Percentiles rank a stretch among this genome's conserved stretches.
Evolutionary conservation across 2,329 filamentous ascomycete species (phyloP).

Genomic region (Kalaharituber pfeilii): DNA sequence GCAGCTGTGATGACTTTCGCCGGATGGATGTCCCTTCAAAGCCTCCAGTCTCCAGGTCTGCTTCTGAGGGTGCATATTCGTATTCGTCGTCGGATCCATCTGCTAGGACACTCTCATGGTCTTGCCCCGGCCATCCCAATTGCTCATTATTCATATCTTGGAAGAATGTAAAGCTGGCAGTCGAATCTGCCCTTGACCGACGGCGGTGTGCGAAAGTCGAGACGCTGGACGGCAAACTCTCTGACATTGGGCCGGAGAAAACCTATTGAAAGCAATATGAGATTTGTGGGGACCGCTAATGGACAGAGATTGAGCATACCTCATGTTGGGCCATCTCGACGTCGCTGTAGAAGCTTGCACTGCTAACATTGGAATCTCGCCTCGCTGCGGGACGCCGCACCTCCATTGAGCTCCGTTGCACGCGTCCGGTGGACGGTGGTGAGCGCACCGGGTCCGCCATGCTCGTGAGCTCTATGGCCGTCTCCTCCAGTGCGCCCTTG

Average conservation of each 20-base stretch:
- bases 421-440: neutral
- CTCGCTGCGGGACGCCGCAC: neutral
- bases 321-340: conserved; percentile 99
- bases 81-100: conserved; percentile 31
- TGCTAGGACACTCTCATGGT: conserved; percentile 29
- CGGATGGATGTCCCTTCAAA: conserved; percentile 32
- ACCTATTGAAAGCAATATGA: conserved; percentile 28
- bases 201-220: conserved; percentile 83
- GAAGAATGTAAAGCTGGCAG: conserved; percentile 77
- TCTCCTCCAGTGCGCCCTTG: no score
- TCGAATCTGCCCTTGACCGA: conserved; percentile 56
- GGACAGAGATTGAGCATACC: conserved; percentile 33
- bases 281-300: conserved; percentile 13
- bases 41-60: conserved; percentile 28
- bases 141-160: conserved; percentile 50
- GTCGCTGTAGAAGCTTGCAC: conserved; percentile 70
- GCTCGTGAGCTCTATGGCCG: no score
- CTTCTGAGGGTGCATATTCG: conserved; percentile 30
- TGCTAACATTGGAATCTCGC: conserved; percentile 52
- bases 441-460: neutral
- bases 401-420: neutral
- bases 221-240: conserved; percentile 85
- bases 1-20: conserved; percentile 46
- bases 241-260: conserved; percentile 81
- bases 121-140: conserved; percentile 34